Conservation (phyloP, 768 basidiomycete species). For the Peribolospora kevripleyi region DNA sequence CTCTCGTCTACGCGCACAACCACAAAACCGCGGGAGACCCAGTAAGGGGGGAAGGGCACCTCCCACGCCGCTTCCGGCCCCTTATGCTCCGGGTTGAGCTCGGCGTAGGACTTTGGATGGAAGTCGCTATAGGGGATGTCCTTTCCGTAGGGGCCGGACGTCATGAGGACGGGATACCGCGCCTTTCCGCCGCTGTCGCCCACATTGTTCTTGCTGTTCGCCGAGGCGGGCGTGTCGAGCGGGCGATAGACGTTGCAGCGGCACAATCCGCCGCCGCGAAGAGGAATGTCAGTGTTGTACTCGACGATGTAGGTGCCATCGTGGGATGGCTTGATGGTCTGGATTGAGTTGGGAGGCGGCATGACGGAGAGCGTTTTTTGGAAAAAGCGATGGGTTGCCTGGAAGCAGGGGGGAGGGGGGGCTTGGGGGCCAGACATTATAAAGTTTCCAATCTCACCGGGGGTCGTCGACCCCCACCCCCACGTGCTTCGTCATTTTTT, state of each 20-base stretch:
- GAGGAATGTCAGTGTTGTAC: constrained; percentile 3
- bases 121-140: constrained; percentile 10
- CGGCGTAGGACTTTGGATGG: constrained; percentile 7
- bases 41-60: constrained; percentile 13
- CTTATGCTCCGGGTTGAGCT: constrained; percentile 13
- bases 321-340: background rate
- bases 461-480: too few relatives aligned
- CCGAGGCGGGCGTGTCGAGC: background rate
- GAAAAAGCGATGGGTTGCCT: too few relatives aligned
- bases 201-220: background rate
- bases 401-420: too few relatives aligned
- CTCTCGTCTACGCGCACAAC: constrained; percentile 16
- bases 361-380: too few relatives aligned
- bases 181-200: background rate
- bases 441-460: too few relatives aligned
- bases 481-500: too few relatives aligned
- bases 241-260: constrained; percentile 14
- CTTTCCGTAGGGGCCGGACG: constrained; percentile 10
- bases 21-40: constrained; percentile 14
- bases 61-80: constrained; percentile 12
- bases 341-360: background rate
- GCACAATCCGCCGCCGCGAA: constrained; percentile 7
- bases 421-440: too few relatives aligned
- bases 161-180: constrained; percentile 3
- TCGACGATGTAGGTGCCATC: background rate